Conservation (phyloP, 768 basidiomycete genomes). For the Lentinus tigrinus region DNA sequence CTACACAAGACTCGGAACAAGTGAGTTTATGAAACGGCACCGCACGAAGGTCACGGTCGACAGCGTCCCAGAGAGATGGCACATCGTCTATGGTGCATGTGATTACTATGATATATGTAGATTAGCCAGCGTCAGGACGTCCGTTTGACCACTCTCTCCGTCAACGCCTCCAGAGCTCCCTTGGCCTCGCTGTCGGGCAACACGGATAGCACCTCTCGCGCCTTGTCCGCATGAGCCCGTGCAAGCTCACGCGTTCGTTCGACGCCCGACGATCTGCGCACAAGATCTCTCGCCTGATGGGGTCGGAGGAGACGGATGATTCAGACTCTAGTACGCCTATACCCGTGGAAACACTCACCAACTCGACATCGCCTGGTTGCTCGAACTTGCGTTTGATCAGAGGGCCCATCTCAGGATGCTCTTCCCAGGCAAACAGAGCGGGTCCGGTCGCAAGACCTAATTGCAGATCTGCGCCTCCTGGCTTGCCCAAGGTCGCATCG, state of each 20-base stretch:
- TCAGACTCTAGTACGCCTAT: neutral
- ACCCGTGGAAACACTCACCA: constrained; percentile 42
- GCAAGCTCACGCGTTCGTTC: constrained; percentile 81
- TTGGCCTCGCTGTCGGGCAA: constrained; percentile 84
- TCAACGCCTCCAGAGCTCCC: constrained; percentile 69
- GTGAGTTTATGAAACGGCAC: neutral
- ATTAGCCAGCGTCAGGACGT: constrained; percentile 40
- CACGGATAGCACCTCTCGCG: constrained; percentile 61
- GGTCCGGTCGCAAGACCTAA: constrained; percentile 81
- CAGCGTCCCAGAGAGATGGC: constrained; percentile 6
- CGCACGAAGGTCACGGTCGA: neutral
- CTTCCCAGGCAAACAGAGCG: constrained; percentile 82
- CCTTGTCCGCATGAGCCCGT: constrained; percentile 69
- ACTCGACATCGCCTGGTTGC: constrained; percentile 75
- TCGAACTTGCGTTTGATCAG: constrained; percentile 80
- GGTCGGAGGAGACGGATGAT: neutral
- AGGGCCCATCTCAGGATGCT: constrained; percentile 71
- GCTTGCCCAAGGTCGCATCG: constrained; percentile 77
- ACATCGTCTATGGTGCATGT: constrained; percentile 15
- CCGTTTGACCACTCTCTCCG: constrained; percentile 64
- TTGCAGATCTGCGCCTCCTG: constrained; percentile 64
- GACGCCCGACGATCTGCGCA: constrained; percentile 70
- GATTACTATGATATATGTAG: constrained; percentile 15
- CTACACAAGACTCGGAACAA: neutral
- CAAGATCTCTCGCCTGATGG: constrained; percentile 62